Percentiles rank a stretch among this genome's conserved stretches.
Evolutionary conservation across 2,329 filamentous ascomycete genomes (phyloP).

Genomic region (Hymenoscyphus salicellus): DNA sequence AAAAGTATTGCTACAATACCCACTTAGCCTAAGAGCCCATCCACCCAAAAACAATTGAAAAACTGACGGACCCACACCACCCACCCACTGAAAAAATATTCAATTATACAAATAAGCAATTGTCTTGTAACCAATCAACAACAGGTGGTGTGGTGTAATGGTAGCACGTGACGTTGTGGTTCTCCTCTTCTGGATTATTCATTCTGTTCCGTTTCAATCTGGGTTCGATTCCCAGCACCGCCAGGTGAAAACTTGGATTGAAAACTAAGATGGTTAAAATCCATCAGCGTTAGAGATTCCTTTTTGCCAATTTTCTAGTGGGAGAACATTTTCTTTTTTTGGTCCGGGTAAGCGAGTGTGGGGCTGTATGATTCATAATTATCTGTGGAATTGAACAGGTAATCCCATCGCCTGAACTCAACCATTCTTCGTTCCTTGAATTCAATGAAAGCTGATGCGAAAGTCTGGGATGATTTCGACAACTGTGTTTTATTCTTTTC

Average conservation of each 20-base stretch:
- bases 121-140: not conserved
- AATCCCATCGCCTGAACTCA: no score
- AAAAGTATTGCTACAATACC: no score
- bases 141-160: constrained; percentile 8
- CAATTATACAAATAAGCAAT: not conserved
- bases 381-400: no score
- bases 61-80: no score
- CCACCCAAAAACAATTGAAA: no score
- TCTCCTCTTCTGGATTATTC: not conserved
- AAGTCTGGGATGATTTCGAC: no score
- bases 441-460: no score
- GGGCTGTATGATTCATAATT: no score
- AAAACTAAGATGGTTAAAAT: not conserved
- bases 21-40: no score
- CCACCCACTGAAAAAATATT: no score
- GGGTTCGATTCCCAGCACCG: constrained; percentile 9
- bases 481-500: no score
- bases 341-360: not conserved
- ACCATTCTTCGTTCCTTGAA: no score
- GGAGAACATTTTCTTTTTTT: not conserved
- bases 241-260: not conserved
- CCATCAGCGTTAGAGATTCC: not conserved
- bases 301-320: not conserved
- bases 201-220: constrained; percentile 2
- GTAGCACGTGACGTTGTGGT: constrained; percentile 12